Percentiles rank a stretch among this genome's conserved stretches.
Conservation (phyloP, 2,329 filamentous ascomycete species). For the Xylariaceae sp. region DNA sequence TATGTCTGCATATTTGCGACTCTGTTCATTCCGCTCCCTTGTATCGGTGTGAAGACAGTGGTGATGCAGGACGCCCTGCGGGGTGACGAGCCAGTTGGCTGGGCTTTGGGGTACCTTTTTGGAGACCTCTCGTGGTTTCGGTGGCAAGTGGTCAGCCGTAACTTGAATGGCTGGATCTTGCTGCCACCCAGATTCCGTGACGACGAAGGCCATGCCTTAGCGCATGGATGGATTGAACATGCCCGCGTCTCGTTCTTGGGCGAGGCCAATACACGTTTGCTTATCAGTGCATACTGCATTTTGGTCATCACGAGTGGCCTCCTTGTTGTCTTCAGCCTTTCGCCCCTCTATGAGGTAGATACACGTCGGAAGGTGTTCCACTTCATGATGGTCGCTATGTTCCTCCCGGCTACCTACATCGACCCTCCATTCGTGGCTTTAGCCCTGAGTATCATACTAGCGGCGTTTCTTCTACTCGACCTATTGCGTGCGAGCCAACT, state of each 20-base stretch:
- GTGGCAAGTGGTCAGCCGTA: constrained; percentile 63
- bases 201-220: constrained; percentile 24
- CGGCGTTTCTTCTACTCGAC: constrained; percentile 84
- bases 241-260: constrained; percentile 64
- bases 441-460: constrained; percentile 73
- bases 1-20: constrained; percentile 65
- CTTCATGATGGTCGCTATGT: constrained; percentile 96
- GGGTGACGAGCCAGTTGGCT: constrained; percentile 79
- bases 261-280: constrained; percentile 74
- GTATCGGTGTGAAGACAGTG: constrained; percentile 63
- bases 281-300: constrained; percentile 71
- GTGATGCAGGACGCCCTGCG: constrained; percentile 64
- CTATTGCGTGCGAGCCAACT: constrained; percentile 86
- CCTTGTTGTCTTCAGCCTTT: constrained; percentile 68
- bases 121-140: constrained; percentile 72
- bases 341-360: constrained; percentile 81
- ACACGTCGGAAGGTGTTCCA: constrained; percentile 96
- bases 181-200: constrained; percentile 51
- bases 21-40: constrained; percentile 50
- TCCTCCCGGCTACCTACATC: constrained; percentile 79
- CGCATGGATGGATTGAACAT: constrained; percentile 59
- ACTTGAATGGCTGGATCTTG: constrained; percentile 71
- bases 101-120: constrained; percentile 86
- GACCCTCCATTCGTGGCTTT: constrained; percentile 82
- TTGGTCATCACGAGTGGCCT: constrained; percentile 67